Base-by-base conservation (phyloP, 2,329 filamentous ascomycete species). In the Sporothrix curviconia region DNA sequence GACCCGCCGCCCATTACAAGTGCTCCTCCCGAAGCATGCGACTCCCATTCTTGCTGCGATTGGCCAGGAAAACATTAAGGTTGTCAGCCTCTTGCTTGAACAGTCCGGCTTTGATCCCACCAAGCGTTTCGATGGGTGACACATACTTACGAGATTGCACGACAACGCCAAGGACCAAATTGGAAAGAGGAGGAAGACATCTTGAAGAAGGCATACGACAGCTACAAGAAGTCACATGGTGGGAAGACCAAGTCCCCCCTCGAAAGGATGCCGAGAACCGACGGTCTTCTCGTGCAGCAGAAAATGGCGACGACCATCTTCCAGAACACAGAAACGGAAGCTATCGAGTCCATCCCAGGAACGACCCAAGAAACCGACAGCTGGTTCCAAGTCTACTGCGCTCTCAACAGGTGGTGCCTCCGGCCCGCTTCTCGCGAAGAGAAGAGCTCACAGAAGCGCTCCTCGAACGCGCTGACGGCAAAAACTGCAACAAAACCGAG, bases 41-140 rank as follows among this genome's bases (percentile, higher is more conserved):
- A 97, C 92, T 1, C 94, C 94, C 1, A 95, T 99, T 78, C 81
- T 96, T 37, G 91, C 92, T 59, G 92, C 94, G 1, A 96, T 99
- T 63, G 92, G 94, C 15, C 87, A 92, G 64, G 83, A 85, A 62
- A 94, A 96, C 65, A 80, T 94, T 51, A 88, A 90, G 63, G 90
- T 96, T 58, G 84, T 99, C 44, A 82, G 87, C 58, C 75, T 96
- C 11, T 78, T 96, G 7, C 76, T 96, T 7, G 84, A 85, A 59
- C 89, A 94, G 65, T 81, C 82, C 49, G 74, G 75, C 15, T 96
- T 97, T 68, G 86, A 99, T 65, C 92, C 94, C 0, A 90, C 89
- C 1, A 84, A 87, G 58, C 80, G 85, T 25, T 86, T 85, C 64
- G 85, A 85, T 64, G 89, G 89, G n/a, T 22, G 83, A 89, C 65